A percentile compares a stretch with the other conserved stretches of the same genome.
phyloP scores from a whole-genome alignment of 192 early-diverging fungal species.

The Umbelopsis vinacea region DNA sequence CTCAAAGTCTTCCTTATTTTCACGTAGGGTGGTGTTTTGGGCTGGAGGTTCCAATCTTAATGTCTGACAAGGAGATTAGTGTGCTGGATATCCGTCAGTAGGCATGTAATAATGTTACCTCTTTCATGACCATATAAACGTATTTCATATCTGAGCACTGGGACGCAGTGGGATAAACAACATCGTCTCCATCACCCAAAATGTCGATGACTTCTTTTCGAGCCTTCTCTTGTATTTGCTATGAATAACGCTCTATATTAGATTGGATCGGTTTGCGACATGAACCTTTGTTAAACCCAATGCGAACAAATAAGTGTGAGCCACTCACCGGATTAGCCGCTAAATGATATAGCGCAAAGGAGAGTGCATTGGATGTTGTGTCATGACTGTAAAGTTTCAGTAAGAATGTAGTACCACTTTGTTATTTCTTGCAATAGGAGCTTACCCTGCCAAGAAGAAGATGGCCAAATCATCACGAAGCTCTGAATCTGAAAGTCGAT shows the following conservation, averaged over 20 bases:
- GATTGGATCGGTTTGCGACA: background rate
- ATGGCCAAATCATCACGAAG: background rate
- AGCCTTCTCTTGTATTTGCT: conserved; percentile 28
- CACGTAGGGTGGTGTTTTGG: background rate
- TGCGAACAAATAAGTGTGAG: no score
- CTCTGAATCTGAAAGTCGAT: conserved; percentile 18
- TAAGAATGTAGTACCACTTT: background rate
- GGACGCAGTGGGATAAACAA: conserved; percentile 40
- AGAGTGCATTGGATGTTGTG: conserved; percentile 24
- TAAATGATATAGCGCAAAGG: conserved; percentile 22
- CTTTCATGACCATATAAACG: conserved; percentile 30
- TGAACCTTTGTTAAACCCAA: background rate
- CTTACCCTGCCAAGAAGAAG: conserved; percentile 23
- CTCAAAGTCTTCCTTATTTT: conserved; percentile 4
- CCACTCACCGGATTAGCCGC: conserved; percentile 19
- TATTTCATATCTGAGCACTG: conserved; percentile 59
- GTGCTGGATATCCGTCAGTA: background rate
- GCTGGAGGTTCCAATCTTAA: background rate
- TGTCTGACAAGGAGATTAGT: background rate
- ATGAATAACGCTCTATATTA: background rate
- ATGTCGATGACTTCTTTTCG: conserved; percentile 27
- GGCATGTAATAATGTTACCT: conserved; percentile 5
- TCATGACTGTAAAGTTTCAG: conserved; percentile 19
- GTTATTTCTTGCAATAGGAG: background rate
- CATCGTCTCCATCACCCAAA: conserved; percentile 21